These are phyloP conservation scores for Allantophomopsis lycopodina DNA, from an alignment of 2,329 filamentous ascomycete species.

Conservation along the genomic window DNA sequence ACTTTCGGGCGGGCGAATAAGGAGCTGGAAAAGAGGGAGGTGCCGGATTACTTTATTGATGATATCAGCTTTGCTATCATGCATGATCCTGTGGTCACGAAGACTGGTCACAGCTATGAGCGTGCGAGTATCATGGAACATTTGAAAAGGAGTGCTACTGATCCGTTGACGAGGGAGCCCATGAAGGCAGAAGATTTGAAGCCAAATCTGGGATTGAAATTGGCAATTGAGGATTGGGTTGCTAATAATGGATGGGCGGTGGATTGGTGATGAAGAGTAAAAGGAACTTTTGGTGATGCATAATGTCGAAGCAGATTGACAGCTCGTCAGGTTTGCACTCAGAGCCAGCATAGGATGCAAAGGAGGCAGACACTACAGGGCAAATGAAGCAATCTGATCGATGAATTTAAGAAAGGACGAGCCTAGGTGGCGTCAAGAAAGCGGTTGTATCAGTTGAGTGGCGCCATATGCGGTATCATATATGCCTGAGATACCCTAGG, in stretches of 20 bases:
- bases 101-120: conserved; percentile 84
- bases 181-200: conserved; percentile 57
- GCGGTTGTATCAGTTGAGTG: too few species aligned
- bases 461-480: too few species aligned
- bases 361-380: too few species aligned
- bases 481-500: too few species aligned
- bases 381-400: too few species aligned
- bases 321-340: too few species aligned
- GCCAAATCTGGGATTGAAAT: conserved; percentile 68
- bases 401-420: too few species aligned
- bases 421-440: too few species aligned
- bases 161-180: conserved; percentile 74
- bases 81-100: conserved; percentile 56
- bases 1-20: conserved; percentile 28
- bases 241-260: conserved; percentile 83
- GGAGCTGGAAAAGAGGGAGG: conserved; percentile 35
- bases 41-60: conserved; percentile 67
- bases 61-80: conserved; percentile 64
- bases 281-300: too few species aligned
- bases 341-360: too few species aligned
- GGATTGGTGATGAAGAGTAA: conserved; percentile 51
- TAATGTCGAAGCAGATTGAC: too few species aligned
- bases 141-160: conserved; percentile 57
- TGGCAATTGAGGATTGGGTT: conserved; percentile 76
- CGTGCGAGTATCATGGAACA: conserved; percentile 76